Evolutionary conservation across 352 stramenopile genomes (phyloP).

Genomic region (Pythium periplocum): DNA sequence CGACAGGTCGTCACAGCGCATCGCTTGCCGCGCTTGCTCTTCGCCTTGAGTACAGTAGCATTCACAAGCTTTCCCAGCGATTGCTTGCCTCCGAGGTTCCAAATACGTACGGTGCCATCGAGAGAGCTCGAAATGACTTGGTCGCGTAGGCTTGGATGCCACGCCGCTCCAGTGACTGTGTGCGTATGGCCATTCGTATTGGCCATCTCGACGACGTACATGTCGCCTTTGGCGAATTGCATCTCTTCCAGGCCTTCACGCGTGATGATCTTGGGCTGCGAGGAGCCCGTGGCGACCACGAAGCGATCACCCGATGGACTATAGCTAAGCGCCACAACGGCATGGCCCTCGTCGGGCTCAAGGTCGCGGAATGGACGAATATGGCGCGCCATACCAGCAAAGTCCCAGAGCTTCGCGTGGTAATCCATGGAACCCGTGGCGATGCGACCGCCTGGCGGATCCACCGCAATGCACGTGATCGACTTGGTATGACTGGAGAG

Average conservation of each 20-base stretch:
- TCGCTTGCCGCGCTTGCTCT: slow-evolving; percentile 67
- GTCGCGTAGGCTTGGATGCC: slow-evolving; percentile 62
- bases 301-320: slow-evolving; percentile 73
- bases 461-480: slow-evolving; percentile 66
- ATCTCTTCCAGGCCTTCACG: slow-evolving; percentile 76
- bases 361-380: slow-evolving; percentile 76
- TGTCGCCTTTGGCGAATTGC: slow-evolving; percentile 79
- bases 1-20: slow-evolving; percentile 68
- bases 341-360: slow-evolving; percentile 77
- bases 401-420: slow-evolving; percentile 84
- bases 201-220: slow-evolving; percentile 85
- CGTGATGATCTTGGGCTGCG: slow-evolving; percentile 70
- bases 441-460: slow-evolving; percentile 58
- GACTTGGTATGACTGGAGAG: slow-evolving; percentile 54
- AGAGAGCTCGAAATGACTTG: slow-evolving; percentile 79
- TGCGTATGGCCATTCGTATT: slow-evolving; percentile 83
- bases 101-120: slow-evolving; percentile 76
- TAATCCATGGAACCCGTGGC: slow-evolving; percentile 82
- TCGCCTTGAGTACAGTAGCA: slow-evolving; percentile 77
- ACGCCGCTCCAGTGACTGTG: slow-evolving; percentile 56
- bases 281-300: slow-evolving; percentile 61
- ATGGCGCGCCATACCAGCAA: slow-evolving; percentile 77
- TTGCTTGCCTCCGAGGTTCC: slow-evolving; percentile 63
- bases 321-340: slow-evolving; percentile 73
- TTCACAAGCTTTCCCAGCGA: slow-evolving; percentile 79